Conservation (phyloP, 495 filamentous ascomycete genomes). For the Aspergillus nanangensis region DNA sequence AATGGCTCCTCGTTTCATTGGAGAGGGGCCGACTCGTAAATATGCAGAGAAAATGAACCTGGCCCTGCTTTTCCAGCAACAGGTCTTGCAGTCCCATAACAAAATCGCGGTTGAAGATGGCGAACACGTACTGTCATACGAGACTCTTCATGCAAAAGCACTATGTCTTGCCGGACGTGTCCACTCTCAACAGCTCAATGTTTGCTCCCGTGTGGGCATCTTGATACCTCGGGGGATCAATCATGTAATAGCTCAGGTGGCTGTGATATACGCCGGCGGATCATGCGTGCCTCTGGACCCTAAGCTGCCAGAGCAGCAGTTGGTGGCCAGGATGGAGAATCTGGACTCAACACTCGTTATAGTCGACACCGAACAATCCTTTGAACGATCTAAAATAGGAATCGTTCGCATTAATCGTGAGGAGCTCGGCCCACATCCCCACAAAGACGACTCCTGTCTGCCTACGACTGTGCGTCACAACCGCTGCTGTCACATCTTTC, state of each 20-base stretch:
- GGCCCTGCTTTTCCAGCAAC: too few relatives aligned
- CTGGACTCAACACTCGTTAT: neutral
- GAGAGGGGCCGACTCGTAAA: too few relatives aligned
- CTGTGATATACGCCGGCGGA: constrained; percentile 2
- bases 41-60: too few relatives aligned
- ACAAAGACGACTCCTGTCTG: too few relatives aligned
- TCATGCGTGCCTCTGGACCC: constrained; percentile 7
- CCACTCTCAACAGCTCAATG: neutral
- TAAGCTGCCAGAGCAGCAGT: neutral
- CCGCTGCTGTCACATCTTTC: constrained; percentile 5
- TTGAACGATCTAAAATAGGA: too few relatives aligned
- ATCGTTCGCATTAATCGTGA: too few relatives aligned
- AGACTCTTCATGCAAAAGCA: neutral
- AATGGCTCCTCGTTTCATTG: too few relatives aligned
- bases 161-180: neutral
- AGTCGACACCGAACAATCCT: neutral
- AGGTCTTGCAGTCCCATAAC: too few relatives aligned
- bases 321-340: neutral
- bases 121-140: neutral
- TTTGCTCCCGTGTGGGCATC: constrained; percentile 1
- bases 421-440: too few relatives aligned
- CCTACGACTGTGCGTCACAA: too few relatives aligned
- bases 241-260: constrained; percentile 7
- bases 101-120: constrained; percentile 7
- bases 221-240: neutral